Evolutionary conservation across 2,329 filamentous ascomycete genomes (phyloP).

Genomic region (Pezicula carpinea): DNA sequence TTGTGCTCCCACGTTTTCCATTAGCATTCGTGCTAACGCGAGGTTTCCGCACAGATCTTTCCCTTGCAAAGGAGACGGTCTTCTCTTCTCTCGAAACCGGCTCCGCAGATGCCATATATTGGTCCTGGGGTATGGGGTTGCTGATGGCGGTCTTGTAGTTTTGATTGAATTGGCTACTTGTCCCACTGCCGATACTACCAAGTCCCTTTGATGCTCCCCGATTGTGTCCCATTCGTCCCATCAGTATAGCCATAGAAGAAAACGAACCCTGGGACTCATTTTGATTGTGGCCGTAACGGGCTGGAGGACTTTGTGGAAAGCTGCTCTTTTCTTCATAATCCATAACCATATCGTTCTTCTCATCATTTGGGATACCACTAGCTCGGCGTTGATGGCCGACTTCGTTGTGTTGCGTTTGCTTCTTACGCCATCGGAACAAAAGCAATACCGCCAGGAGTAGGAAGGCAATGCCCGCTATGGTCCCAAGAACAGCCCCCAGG

Average conservation of each 20-base stretch:
- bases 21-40: slow-evolving; percentile 14
- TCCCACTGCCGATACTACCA: slow-evolving; percentile 52
- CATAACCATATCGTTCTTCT: slow-evolving; percentile 52
- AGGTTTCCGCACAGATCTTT: slow-evolving; percentile 24
- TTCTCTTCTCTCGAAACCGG: slow-evolving; percentile 31
- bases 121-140: slow-evolving; percentile 51
- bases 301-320: slow-evolving; percentile 30
- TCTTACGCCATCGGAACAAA: slow-evolving; percentile 56
- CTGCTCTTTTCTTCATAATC: slow-evolving; percentile 33
- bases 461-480: slow-evolving; percentile 66
- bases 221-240: slow-evolving; percentile 55
- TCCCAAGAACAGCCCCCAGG: slow-evolving; percentile 76
- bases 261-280: slow-evolving; percentile 52
- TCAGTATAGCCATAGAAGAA: slow-evolving; percentile 61
- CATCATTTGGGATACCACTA: slow-evolving; percentile 49
- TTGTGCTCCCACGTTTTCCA: slow-evolving; percentile 29
- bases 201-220: slow-evolving; percentile 40
- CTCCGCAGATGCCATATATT: slow-evolving; percentile 3
- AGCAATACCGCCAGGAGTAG: slow-evolving; percentile 53
- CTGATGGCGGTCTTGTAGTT: slow-evolving; percentile 58
- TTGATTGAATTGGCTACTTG: slow-evolving; percentile 56
- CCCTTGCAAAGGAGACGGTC: slow-evolving; percentile 29
- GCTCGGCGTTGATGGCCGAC: slow-evolving; percentile 39
- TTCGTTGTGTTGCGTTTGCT: slow-evolving; percentile 47
- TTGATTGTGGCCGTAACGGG: slow-evolving; percentile 43